A percentile compares a stretch with the other conserved stretches of the same genome.
phyloP scores from a whole-genome alignment of 495 filamentous ascomycete genomes.

The Chlorociboria aeruginascens region DNA sequence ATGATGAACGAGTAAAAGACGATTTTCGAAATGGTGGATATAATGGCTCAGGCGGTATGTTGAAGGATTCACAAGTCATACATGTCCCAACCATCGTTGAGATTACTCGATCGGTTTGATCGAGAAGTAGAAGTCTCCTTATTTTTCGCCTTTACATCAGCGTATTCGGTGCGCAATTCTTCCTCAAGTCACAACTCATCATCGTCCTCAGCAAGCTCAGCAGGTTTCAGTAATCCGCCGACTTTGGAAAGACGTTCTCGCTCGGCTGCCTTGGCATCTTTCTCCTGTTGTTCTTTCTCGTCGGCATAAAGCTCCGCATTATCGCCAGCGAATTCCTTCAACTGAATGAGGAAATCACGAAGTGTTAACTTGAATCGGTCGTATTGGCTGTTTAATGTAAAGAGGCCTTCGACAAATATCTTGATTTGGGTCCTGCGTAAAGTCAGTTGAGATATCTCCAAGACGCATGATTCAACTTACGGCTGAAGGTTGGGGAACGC shows the following conservation, averaged over 20 bases:
- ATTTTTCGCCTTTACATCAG: slow-evolving; percentile 6
- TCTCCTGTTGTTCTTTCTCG: slow-evolving; percentile 75
- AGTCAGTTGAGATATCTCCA: slow-evolving; percentile 24
- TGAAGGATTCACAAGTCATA: slow-evolving; percentile 17
- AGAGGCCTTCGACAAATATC: slow-evolving; percentile 77
- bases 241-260: slow-evolving; percentile 83
- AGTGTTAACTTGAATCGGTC: slow-evolving; percentile 86
- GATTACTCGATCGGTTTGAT: not conserved
- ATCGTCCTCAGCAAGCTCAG: slow-evolving; percentile 67
- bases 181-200: slow-evolving; percentile 82
- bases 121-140: not conserved
- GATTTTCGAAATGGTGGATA: slow-evolving; percentile 6
- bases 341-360: slow-evolving; percentile 90
- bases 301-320: slow-evolving; percentile 92
- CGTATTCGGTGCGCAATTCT: slow-evolving; percentile 50
- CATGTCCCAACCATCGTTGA: slow-evolving; percentile 22
- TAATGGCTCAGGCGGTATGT: not conserved
- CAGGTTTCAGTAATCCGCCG: slow-evolving; percentile 82
- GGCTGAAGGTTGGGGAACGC: slow-evolving; percentile 89
- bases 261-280: slow-evolving; percentile 69
- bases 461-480: slow-evolving; percentile 39
- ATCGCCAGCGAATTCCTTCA: slow-evolving; percentile 91
- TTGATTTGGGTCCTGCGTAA: slow-evolving; percentile 63
- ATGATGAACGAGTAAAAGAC: slow-evolving; percentile 1
- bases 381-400: slow-evolving; percentile 67